phyloP scores from a whole-genome alignment of 2,329 filamentous ascomycete species.

The Monosporascus sp. region DNA sequence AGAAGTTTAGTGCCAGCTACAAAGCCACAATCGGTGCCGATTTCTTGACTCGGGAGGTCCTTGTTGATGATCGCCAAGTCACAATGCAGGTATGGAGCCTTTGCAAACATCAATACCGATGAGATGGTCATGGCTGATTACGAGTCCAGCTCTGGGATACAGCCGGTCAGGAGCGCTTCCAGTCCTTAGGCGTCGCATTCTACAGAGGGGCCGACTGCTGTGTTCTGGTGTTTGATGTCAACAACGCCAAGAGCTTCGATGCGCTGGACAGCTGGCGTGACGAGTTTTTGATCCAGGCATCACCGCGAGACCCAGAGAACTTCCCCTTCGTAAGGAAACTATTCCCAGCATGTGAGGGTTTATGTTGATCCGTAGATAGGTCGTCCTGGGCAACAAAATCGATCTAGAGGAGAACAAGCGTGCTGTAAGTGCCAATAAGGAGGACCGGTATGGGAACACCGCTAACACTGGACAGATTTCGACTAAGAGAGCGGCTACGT shows the following conservation, averaged over 20 bases:
- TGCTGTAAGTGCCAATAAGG: conserved; percentile 50
- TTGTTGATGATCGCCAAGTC: conserved; percentile 93
- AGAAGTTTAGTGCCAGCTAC: conserved; percentile 99
- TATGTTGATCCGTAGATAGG: conserved; percentile 40
- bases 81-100: conserved; percentile 78
- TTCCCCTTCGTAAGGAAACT: conserved; percentile 79
- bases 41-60: conserved; percentile 95
- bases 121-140: conserved; percentile 14
- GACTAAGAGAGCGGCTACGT: conserved; percentile 91
- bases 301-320: conserved; percentile 90
- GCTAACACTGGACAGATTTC: conserved; percentile 59
- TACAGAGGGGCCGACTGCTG: conserved; percentile 98
- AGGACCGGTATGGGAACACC: background rate
- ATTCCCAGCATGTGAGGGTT: background rate
- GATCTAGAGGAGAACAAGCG: conserved; percentile 97
- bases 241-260: conserved; percentile 98
- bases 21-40: conserved; percentile 99
- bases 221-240: conserved; percentile 96
- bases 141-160: conserved; percentile 84
- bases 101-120: background rate
- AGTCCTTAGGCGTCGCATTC: conserved; percentile 94
- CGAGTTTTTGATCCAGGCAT: conserved; percentile 96
- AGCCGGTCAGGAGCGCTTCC: conserved; percentile 93
- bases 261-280: conserved; percentile 97
- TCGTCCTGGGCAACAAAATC: conserved; percentile 98